Conservation (phyloP, 805 yeast genomes). For the Vanderwaltozyma polyspora region DNA sequence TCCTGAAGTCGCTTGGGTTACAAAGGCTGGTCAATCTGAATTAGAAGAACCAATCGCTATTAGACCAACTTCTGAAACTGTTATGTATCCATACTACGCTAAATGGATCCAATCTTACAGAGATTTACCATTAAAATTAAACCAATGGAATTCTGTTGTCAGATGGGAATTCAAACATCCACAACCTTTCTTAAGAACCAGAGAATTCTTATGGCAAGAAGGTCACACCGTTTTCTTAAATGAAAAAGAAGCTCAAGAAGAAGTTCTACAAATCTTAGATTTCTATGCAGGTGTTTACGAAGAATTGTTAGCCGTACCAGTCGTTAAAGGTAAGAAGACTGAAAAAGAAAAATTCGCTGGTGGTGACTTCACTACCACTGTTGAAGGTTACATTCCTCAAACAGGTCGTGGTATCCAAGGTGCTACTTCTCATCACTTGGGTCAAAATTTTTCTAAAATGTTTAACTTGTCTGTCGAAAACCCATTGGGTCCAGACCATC, state of each 20-base stretch:
- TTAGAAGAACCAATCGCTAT: slow-evolving; percentile 97
- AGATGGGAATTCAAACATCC: slow-evolving; percentile 99
- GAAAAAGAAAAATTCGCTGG: slow-evolving; percentile 99
- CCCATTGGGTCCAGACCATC: slow-evolving; percentile 83
- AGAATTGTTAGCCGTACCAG: slow-evolving; percentile 95
- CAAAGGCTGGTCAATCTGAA: slow-evolving; percentile 87
- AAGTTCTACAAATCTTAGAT: slow-evolving; percentile 78
- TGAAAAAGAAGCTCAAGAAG: slow-evolving; percentile 64
- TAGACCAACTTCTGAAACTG: slow-evolving; percentile 98
- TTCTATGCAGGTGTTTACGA: slow-evolving; percentile 76
- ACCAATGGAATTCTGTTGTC: slow-evolving; percentile 99
- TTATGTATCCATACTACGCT: slow-evolving; percentile 98
- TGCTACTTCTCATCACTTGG: slow-evolving; percentile 95
- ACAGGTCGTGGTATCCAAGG: slow-evolving; percentile 99
- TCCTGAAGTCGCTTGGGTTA: slow-evolving; percentile 99
- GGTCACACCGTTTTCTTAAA: slow-evolving; percentile 98
- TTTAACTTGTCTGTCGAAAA: slow-evolving; percentile 90
- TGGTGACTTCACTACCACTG: slow-evolving; percentile 88
- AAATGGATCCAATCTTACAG: slow-evolving; percentile 98
- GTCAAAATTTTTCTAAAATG: slow-evolving; percentile 98
- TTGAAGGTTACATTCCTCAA: slow-evolving; percentile 93
- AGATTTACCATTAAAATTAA: slow-evolving; percentile 89
- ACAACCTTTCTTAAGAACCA: slow-evolving; percentile 95
- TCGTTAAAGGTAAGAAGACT: slow-evolving; percentile 87
- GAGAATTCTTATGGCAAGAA: slow-evolving; percentile 99